Base-by-base conservation (phyloP, 371 early-diverging fungal species). In the Amoeboaphelidium protococcarum region DNA sequence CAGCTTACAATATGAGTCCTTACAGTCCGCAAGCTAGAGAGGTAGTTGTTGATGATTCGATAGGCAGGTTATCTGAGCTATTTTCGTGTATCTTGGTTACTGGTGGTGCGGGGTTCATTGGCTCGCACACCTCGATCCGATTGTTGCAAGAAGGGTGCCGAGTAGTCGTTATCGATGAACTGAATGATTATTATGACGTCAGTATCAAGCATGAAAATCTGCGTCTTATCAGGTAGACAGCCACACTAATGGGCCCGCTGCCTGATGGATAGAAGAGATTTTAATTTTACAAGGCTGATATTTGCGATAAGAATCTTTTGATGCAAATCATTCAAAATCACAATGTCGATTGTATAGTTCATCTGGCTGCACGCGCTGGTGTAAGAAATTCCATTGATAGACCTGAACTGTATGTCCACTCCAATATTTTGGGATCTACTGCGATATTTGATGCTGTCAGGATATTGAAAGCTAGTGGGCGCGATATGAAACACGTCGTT, bases 71-170 rank as follows among this genome's bases (percentile, higher is more conserved):
- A n/a, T n/a, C n/a, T n/a, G n/a, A n/a, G n/a, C n/a, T n/a, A n/a
- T n/a, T n/a, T n/a, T n/a, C n/a, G 55, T 68, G 82, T 12, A 78
- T 83, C 24, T 64, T 86, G 25, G 83, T 86, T n/a, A 86, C 84
- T 1, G 87, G 87, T 2, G 87, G 87, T 4, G 82, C 87, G 37
- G 49, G 49, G 3, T 49, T 26, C 19, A 49, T 49, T 25, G 49
- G 49, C 16, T 48, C 48, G 3, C 48, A 47, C 3, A 45, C 46
- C 2, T 22, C 45, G n/a, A 12, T 23, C 6, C 21, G n/a, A n/a
- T 25, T 49, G 3, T 55, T 57, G 2, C 4, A 16, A 12, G 21
- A 48, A 19, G 56, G 56, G 4, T 26, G 55, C 40, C 1, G 20
- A 4, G 54, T 57, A 40, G 46, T 57, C 13, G 49, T 48, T 24